A percentile compares a stretch with the other conserved stretches of the same genome.
Evolutionary conservation across 345 rosid species (phyloP).

Genomic region (Euphorbia lathyris): DNA sequence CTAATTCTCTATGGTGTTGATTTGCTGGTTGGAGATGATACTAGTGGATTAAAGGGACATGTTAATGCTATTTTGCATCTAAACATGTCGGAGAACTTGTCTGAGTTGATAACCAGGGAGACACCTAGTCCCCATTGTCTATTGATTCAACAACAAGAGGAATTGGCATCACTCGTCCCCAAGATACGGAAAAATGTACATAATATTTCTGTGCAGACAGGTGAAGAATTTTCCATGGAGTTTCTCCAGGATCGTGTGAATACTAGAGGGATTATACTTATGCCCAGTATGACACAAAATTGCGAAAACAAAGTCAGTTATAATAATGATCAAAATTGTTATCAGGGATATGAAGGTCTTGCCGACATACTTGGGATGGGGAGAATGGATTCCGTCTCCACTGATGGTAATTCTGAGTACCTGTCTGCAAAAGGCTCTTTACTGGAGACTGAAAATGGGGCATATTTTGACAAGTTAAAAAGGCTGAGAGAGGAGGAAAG

Average conservation of each 20-base stretch:
- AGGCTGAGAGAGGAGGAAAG: constrained; percentile 32
- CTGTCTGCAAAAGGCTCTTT: constrained; percentile 36
- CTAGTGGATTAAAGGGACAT: constrained; percentile 17
- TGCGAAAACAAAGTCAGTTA: constrained; percentile 26
- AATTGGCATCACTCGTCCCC: constrained; percentile 20
- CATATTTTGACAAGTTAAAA: constrained; percentile 33
- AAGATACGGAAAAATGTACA: constrained; percentile 28
- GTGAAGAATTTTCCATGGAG: constrained; percentile 63
- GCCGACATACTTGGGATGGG: constrained; percentile 49
- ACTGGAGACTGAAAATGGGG: constrained; percentile 38
- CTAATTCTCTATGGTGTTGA: constrained; percentile 2
- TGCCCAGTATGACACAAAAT: constrained; percentile 21
- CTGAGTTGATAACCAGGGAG: constrained; percentile 28
- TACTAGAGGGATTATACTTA: constrained; percentile 25
- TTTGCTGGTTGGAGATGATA: constrained; percentile 13
- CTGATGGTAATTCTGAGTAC: constrained; percentile 46
- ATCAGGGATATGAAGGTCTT: constrained; percentile 36
- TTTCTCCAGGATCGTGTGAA: constrained; percentile 49
- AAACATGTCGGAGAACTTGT: constrained; percentile 16
- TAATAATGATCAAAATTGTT: constrained; percentile 36
- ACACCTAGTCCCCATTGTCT: constrained; percentile 30
- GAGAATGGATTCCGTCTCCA: constrained; percentile 50
- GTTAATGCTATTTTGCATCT: constrained; percentile 14
- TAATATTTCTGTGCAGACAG: constrained; percentile 52
- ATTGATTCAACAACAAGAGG: constrained; percentile 32